phyloP scores from a whole-genome alignment of 176 grass and related monocot genomes.

The Chrysopogon serrulatus region DNA sequence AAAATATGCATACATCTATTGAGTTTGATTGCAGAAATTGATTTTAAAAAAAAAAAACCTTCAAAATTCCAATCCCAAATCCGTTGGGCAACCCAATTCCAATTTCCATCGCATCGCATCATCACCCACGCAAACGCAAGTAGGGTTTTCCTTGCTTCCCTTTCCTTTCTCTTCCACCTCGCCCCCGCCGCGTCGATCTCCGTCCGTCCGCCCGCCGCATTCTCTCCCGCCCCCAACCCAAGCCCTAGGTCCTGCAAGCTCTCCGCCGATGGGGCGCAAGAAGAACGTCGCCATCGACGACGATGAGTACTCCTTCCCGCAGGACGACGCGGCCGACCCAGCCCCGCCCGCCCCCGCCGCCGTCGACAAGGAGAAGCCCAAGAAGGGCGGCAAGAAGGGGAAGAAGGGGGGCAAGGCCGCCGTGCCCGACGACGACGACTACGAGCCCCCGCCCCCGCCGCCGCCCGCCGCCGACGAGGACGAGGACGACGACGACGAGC shows the following conservation, averaged over 20 bases:
- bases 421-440: slow-evolving; percentile 36
- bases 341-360: slow-evolving; percentile 8
- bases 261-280: slow-evolving; percentile 78
- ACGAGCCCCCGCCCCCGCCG: slow-evolving; percentile 29
- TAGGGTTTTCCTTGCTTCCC: slow-evolving; percentile 24
- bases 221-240: neutral
- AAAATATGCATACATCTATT: too few relatives aligned
- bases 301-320: slow-evolving; percentile 89
- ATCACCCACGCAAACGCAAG: neutral
- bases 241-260: neutral
- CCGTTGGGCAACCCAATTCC: neutral
- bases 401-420: slow-evolving; percentile 66
- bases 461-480: slow-evolving; percentile 11
- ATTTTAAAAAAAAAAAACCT: too few relatives aligned
- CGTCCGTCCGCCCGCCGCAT: slow-evolving; percentile 6
- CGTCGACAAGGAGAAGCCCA: slow-evolving; percentile 41
- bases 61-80: too few relatives aligned
- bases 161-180: neutral
- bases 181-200: slow-evolving; percentile 8
- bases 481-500: slow-evolving; percentile 50
- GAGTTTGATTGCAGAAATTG: too few relatives aligned
- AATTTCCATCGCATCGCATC: neutral
- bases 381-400: slow-evolving; percentile 57
- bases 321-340: slow-evolving; percentile 39
- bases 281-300: slow-evolving; percentile 85